Percentiles rank a stretch among this genome's conserved stretches.
phyloP scores from a whole-genome alignment of 768 basidiomycete genomes.

The Psilocybe cyanescens region DNA sequence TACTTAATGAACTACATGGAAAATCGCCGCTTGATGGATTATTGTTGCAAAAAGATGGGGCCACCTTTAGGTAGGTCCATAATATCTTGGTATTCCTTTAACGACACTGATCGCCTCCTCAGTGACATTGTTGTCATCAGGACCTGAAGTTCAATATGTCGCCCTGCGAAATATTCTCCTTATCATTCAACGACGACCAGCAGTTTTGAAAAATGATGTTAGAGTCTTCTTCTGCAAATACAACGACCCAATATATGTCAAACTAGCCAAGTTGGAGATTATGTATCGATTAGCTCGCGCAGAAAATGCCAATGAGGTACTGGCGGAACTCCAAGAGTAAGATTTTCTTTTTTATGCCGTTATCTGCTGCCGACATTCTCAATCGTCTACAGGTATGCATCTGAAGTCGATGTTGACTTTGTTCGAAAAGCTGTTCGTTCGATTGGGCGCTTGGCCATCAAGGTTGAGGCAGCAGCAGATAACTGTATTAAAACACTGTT shows the following conservation, averaged over 20 bases:
- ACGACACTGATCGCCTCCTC: conserved; percentile 7
- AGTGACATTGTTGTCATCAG: conserved; percentile 96
- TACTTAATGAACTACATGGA: conserved; percentile 99
- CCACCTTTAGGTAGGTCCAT: conserved; percentile 80
- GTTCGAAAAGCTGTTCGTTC: conserved; percentile 97
- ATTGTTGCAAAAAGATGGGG: conserved; percentile 97
- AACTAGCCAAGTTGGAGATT: conserved; percentile 96
- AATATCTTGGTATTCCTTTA: conserved; percentile 4
- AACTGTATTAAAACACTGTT: conserved; percentile 88
- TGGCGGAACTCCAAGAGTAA: conserved; percentile 95
- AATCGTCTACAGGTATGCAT: conserved; percentile 74
- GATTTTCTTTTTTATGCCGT: conserved; percentile 24
- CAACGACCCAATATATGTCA: conserved; percentile 99
- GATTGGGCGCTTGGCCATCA: conserved; percentile 97
- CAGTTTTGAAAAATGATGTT: conserved; percentile 94
- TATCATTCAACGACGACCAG: conserved; percentile 93
- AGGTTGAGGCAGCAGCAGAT: conserved; percentile 89
- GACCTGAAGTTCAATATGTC: conserved; percentile 98
- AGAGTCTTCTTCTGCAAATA: conserved; percentile 99
- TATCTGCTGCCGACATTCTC: conserved; percentile 1
- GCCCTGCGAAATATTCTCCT: conserved; percentile 95
- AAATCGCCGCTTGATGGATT: conserved; percentile 80
- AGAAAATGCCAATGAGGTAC: conserved; percentile 90
- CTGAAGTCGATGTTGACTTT: conserved; percentile 98
- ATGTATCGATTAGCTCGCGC: conserved; percentile 98